Conservation (phyloP, 768 basidiomycete species). For the Boletus speciosus region DNA sequence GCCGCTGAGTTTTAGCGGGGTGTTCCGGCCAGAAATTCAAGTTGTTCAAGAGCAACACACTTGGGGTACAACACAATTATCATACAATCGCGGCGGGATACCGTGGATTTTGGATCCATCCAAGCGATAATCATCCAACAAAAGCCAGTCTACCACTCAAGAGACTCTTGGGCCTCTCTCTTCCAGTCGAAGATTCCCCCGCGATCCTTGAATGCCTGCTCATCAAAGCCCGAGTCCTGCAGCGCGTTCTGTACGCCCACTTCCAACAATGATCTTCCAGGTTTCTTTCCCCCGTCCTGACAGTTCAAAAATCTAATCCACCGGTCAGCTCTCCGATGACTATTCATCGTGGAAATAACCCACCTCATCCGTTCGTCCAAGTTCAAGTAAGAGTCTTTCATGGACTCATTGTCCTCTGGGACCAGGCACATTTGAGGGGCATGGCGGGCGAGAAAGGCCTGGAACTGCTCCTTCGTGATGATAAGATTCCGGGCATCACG, state of each 20-base stretch:
- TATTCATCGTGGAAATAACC: background rate
- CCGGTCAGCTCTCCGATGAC: background rate
- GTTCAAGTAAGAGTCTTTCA: slow-evolving; percentile 40
- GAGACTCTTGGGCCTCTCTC: slow-evolving; percentile 1
- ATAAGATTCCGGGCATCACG: slow-evolving; percentile 35
- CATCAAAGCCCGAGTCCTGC: slow-evolving; percentile 35
- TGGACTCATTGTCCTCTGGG: slow-evolving; percentile 37
- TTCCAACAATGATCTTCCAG: slow-evolving; percentile 25
- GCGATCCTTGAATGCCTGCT: slow-evolving; percentile 27
- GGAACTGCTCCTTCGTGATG: slow-evolving; percentile 35
- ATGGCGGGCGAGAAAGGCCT: slow-evolving; percentile 36
- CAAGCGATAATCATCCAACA: background rate
- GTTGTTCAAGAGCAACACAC: too few species aligned
- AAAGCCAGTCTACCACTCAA: slow-evolving; percentile 1
- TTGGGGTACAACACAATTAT: background rate
- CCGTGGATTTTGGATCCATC: background rate
- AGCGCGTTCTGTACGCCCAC: slow-evolving; percentile 34
- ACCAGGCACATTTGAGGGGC: slow-evolving; percentile 30
- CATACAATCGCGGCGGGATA: background rate
- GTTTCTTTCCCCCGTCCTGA: slow-evolving; percentile 32
- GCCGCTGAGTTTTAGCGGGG: too few species aligned
- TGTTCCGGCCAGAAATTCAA: too few species aligned
- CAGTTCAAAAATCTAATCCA: slow-evolving; percentile 33
- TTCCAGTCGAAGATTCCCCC: slow-evolving; percentile 39
- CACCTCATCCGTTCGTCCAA: slow-evolving; percentile 40